Evolutionary conservation across 805 yeast species (phyloP), one percentile per base, ranked within the genome.

Genomic region (Spathaspora passalidarum): DNA sequence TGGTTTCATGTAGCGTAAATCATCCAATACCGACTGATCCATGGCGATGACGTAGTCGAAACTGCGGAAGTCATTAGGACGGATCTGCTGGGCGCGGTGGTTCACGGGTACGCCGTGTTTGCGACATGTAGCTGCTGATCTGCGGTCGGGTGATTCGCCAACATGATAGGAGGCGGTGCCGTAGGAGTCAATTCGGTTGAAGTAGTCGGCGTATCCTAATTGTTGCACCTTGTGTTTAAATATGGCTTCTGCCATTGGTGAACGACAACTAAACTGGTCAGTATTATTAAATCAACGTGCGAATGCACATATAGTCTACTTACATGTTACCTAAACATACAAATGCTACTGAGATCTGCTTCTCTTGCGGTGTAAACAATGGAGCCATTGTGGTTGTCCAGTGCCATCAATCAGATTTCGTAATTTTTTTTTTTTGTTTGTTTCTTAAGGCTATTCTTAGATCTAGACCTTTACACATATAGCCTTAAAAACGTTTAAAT

Each of bases 191-290:
- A 89, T 83, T 14, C 60, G 60, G 0, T 68, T 60, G 49, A 90
- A 79, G n/a, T 59, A 59, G 60, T 64, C 26, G 49, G 57, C 22
- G 42, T 70, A 62, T 0, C 84, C 83, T 17, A 66, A 62, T 38
- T 78, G 61, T 37, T 79, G 62, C 8, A 88, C 95, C 13, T 71
- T 69, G 48, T 87, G 81, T 40, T 72, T 73, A 66, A 91, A 89
- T 1, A 90, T 88, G 0, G 97, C 97, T 60, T 92, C 97, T 0
- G 98, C 97, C 98, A 91, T 92, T 11, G 98, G 98, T 2, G 97
- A 89, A 41, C 97, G 91, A 60, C 97, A 90, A 18, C 87, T 82
- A 32, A 4, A 32, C 19, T 3, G 17, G 41, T 47, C 39, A 47
- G 44, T 43, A 43, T 26, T 3, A n/a, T 10, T n/a, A 13, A 9